Percentiles rank a stretch among this genome's conserved stretches.
Conservation (phyloP, 345 rosid genomes). For the Leavenworthia alabamica region DNA sequence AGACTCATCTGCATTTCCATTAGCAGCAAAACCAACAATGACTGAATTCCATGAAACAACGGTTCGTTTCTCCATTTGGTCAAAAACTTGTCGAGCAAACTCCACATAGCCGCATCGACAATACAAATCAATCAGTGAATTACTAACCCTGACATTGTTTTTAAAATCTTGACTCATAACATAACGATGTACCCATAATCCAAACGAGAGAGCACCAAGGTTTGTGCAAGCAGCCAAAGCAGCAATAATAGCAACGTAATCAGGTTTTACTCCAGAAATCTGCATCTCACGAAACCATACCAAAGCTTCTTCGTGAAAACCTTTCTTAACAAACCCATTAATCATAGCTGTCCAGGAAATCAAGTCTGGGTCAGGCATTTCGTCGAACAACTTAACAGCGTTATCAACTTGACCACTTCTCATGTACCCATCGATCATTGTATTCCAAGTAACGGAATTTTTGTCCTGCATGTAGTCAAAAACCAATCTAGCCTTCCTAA, state of each 20-base stretch:
- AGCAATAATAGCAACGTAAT: conserved; percentile 51
- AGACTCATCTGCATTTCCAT: conserved; percentile 52
- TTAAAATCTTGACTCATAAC: conserved; percentile 37
- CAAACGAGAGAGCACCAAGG: conserved; percentile 49
- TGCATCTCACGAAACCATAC: conserved; percentile 60
- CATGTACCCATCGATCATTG: conserved; percentile 66
- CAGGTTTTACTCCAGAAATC: conserved; percentile 45
- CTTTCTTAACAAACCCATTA: conserved; percentile 56
- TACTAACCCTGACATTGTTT: conserved; percentile 45
- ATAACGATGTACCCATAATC: conserved; percentile 53
- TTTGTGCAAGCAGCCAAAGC: conserved; percentile 60
- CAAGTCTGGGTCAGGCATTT: conserved; percentile 50
- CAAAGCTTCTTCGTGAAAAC: conserved; percentile 48
- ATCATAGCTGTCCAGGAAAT: conserved; percentile 75
- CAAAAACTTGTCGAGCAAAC: conserved; percentile 53
- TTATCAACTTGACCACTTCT: conserved; percentile 33
- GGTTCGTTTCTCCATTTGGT: conserved; percentile 48
- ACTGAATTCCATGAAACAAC: conserved; percentile 78
- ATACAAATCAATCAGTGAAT: conserved; percentile 64
- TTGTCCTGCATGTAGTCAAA: conserved; percentile 47
- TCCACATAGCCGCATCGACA: conserved; percentile 70
- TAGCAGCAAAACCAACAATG: conserved; percentile 54
- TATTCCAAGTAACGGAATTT: conserved; percentile 62
- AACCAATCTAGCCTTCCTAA: conserved; percentile 44
- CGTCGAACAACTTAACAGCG: conserved; percentile 50